Conservation (phyloP, 345 rosid species). For the Chamaenerion angustifolium region DNA sequence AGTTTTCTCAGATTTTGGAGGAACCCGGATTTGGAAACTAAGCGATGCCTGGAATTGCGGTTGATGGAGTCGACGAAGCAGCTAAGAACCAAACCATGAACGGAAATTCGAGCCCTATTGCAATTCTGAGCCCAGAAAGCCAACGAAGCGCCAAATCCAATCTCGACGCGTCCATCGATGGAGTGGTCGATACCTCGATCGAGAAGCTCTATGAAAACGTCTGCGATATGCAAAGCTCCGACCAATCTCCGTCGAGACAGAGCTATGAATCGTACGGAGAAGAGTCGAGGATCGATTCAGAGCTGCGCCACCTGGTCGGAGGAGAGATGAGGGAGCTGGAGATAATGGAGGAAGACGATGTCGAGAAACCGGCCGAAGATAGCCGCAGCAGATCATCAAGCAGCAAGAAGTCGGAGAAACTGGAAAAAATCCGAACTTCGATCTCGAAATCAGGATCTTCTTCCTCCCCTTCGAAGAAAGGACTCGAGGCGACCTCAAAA, state of each 20-base stretch:
- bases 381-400: constrained; percentile 22
- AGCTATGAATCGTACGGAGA: constrained; percentile 67
- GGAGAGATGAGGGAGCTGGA: constrained; percentile 50
- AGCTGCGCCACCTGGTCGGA: constrained; percentile 58
- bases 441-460: constrained; percentile 21
- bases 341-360: constrained; percentile 36
- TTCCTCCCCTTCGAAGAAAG: constrained; percentile 23
- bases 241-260: constrained; percentile 62
- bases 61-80: constrained; percentile 36
- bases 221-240: constrained; percentile 81
- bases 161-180: constrained; percentile 13
- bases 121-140: constrained; percentile 19
- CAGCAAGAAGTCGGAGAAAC: constrained; percentile 32
- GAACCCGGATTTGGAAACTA: constrained; percentile 9
- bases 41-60: constrained; percentile 41
- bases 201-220: constrained; percentile 77
- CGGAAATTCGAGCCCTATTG: constrained; percentile 25
- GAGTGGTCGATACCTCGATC: constrained; percentile 35
- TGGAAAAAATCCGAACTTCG: constrained; percentile 24
- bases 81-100: constrained; percentile 17
- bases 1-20: too few species aligned
- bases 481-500: constrained; percentile 22
- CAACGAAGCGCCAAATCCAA: constrained; percentile 13
- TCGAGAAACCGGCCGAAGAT: constrained; percentile 32
- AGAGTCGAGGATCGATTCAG: constrained; percentile 83